Evolutionary conservation across 1,139 yeast species (phyloP).

Genomic region (Kodamaea ohmeri): DNA sequence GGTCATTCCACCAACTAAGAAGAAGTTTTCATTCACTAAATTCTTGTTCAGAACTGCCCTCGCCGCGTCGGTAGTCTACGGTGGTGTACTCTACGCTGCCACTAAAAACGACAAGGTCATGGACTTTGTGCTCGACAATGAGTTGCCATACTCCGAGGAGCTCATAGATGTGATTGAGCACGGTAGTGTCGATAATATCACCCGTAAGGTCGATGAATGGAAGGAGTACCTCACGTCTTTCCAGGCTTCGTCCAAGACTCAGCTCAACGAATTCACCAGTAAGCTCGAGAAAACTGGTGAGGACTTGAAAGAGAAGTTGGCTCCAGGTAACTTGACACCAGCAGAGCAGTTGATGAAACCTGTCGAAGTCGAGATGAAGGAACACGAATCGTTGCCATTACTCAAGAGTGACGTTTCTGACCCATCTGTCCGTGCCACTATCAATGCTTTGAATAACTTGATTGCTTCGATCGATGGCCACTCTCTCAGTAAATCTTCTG

Average conservation of each 20-base stretch:
- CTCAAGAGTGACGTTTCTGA: slow-evolving; percentile 31
- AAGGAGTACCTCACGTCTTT: slow-evolving; percentile 22
- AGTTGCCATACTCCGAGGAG: slow-evolving; percentile 46
- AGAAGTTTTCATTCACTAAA: slow-evolving; percentile 12
- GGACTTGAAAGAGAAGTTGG: slow-evolving; percentile 32
- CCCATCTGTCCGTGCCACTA: slow-evolving; percentile 46
- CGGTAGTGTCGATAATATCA: slow-evolving; percentile 36
- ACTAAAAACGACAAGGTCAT: slow-evolving; percentile 45
- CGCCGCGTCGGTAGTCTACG: slow-evolving; percentile 33
- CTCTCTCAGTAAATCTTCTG: slow-evolving; percentile 28
- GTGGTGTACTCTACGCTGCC: slow-evolving; percentile 42
- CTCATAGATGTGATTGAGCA: slow-evolving; percentile 40
- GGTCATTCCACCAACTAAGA: slow-evolving; percentile 1
- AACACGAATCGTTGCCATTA: slow-evolving; percentile 36
- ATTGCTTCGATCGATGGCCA: slow-evolving; percentile 48
- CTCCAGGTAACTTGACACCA: slow-evolving; percentile 31
- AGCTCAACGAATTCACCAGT: slow-evolving; percentile 34
- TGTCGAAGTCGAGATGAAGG: slow-evolving; percentile 38
- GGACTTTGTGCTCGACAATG: slow-evolving; percentile 47
- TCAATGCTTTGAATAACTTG: slow-evolving; percentile 51
- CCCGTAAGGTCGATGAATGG: slow-evolving; percentile 21
- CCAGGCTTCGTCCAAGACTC: slow-evolving; percentile 32
- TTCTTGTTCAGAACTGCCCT: slow-evolving; percentile 34
- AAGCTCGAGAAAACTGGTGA: slow-evolving; percentile 36
- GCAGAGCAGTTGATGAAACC: slow-evolving; percentile 48